phyloP scores from a whole-genome alignment of 371 early-diverging fungal species.

The Haplosporangium sp. region DNA sequence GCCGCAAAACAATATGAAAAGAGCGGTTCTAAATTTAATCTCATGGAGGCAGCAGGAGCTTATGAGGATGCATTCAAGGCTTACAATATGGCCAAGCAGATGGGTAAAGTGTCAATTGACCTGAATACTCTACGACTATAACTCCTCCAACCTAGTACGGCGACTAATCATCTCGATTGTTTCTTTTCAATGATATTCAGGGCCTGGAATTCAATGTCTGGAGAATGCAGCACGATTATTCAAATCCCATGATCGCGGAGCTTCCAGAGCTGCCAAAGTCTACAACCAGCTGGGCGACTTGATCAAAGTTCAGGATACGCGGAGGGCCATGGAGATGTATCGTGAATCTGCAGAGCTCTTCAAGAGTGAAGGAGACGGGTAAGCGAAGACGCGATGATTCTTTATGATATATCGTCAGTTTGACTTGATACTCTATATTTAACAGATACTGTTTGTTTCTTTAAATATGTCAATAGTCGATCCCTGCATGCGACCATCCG shows the following conservation, averaged over 20 bases:
- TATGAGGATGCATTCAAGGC: constrained; percentile 51
- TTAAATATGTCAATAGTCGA: constrained; percentile 32
- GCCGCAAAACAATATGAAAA: constrained; percentile 42
- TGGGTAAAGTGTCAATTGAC: constrained; percentile 5
- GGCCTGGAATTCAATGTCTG: constrained; percentile 30
- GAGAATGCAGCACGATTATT: constrained; percentile 41
- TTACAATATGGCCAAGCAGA: constrained; percentile 37
- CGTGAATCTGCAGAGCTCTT: constrained; percentile 34
- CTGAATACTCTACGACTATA: no score
- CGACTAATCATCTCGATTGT: not conserved
- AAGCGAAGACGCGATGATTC: no score
- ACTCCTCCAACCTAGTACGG: not conserved
- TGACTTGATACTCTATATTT: no score
- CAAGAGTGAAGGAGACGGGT: constrained; percentile 42
- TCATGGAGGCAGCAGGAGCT: constrained; percentile 39
- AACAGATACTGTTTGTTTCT: not conserved
- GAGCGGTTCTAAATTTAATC: constrained; percentile 27
- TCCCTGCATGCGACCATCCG: constrained; percentile 27
- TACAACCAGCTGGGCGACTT: constrained; percentile 36
- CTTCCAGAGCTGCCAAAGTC: constrained; percentile 31
- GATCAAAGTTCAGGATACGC: constrained; percentile 25
- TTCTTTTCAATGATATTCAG: constrained; percentile 5
- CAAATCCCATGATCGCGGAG: constrained; percentile 27
- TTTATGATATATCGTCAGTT: no score
- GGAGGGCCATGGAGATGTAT: constrained; percentile 24